Evolutionary conservation across 1,284 basidiomycete species (phyloP).

Genomic region (Apiotrichum veenhuisii): DNA sequence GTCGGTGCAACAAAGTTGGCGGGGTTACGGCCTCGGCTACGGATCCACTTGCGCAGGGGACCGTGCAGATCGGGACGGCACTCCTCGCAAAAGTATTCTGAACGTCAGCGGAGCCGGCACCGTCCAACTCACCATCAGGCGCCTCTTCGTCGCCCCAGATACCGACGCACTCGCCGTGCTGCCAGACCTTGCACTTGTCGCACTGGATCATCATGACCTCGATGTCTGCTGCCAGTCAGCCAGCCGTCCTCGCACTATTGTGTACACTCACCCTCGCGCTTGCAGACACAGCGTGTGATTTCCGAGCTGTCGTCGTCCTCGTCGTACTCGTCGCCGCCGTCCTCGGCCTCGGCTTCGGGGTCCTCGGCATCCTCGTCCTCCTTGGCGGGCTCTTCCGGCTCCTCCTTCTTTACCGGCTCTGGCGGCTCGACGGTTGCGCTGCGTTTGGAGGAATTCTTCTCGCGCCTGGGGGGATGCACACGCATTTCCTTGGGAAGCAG

Average conservation of each 20-base stretch:
- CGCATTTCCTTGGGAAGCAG: conserved; percentile 38
- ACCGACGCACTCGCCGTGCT: conserved; percentile 96
- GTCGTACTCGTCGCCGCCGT: conserved; percentile 66
- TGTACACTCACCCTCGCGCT: conserved; percentile 65
- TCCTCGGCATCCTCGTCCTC: conserved; percentile 56
- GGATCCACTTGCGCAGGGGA: conserved; percentile 66
- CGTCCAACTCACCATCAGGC: conserved; percentile 62
- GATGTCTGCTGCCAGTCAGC: conserved; percentile 55
- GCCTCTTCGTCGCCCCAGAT: conserved; percentile 79
- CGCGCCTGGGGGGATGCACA: conserved; percentile 17
- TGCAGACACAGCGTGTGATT: conserved; percentile 91
- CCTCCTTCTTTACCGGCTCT: conserved; percentile 10
- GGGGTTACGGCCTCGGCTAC: conserved; percentile 36
- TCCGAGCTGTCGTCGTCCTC: conserved; percentile 69
- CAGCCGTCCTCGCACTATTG: neutral
- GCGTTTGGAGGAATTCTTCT: neutral
- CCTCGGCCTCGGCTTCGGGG: conserved; percentile 56
- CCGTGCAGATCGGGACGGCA: conserved; percentile 84
- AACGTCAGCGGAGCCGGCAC: conserved; percentile 3
- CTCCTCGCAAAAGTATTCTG: conserved; percentile 80
- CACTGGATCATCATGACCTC: conserved; percentile 93
- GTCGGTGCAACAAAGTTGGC: conserved; percentile 39
- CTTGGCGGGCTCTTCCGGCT: conserved; percentile 17
- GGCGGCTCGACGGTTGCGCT: conserved; percentile 7
- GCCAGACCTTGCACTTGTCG: conserved; percentile 96